phyloP scores from a whole-genome alignment of 208 protist species.

The Phytomonas francai region DNA sequence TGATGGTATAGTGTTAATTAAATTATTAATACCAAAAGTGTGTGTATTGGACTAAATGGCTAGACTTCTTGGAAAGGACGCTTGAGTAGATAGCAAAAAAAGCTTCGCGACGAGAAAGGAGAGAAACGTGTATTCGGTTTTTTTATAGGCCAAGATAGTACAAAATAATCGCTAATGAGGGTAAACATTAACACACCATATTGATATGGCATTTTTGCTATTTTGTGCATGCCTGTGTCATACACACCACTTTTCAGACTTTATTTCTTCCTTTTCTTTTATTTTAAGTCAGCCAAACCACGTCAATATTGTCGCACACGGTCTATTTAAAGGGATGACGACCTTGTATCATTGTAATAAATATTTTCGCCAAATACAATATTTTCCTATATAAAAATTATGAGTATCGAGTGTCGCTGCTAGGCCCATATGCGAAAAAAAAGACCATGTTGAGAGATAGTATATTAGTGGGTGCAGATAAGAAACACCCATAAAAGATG shows the following conservation, averaged over 20 bases:
- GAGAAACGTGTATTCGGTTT: background rate
- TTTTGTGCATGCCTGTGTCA: background rate
- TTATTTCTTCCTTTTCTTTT: background rate
- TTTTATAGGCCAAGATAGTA: background rate
- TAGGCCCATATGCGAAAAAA: background rate
- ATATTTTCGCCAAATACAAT: background rate
- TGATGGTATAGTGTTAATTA: conserved; percentile 8
- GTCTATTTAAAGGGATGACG: background rate
- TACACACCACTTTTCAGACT: background rate
- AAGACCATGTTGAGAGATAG: background rate
- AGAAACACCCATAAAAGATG: background rate
- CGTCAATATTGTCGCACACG: background rate
- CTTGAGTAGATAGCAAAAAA: conserved; percentile 7
- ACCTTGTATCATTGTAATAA: background rate
- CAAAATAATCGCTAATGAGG: background rate
- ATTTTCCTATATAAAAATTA: background rate
- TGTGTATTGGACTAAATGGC: background rate
- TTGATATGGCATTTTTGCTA: background rate
- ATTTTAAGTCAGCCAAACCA: background rate
- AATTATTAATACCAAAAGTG: conserved; percentile 5
- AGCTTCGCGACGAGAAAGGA: background rate
- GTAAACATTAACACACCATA: background rate
- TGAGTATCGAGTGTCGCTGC: background rate
- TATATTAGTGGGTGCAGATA: background rate
- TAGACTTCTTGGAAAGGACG: background rate